These are phyloP conservation scores for Lactarius pseudohatsudake DNA, from an alignment of 768 basidiomycete species.

Conservation along the genomic window DNA sequence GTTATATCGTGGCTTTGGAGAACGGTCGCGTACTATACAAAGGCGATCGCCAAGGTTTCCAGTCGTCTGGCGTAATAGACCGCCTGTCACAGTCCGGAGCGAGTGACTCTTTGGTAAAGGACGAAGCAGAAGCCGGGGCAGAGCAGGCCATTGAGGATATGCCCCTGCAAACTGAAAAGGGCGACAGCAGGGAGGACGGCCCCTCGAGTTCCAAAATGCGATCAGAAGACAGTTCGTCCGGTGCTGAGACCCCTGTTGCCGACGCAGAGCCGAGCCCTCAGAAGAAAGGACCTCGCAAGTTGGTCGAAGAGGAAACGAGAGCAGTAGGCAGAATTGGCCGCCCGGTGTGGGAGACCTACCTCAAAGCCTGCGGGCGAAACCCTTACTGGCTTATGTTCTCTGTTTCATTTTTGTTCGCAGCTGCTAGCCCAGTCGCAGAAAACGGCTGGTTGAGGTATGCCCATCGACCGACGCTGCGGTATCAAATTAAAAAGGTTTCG, in stretches of 20 bases:
- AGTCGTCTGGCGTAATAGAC: constrained; percentile 61
- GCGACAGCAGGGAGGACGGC: constrained; percentile 39
- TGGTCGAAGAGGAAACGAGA: constrained; percentile 67
- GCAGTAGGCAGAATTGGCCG: constrained; percentile 48
- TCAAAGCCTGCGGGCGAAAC: constrained; percentile 41
- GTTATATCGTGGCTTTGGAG: constrained; percentile 80
- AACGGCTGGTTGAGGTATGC: constrained; percentile 45
- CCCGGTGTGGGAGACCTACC: constrained; percentile 48
- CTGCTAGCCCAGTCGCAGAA: constrained; percentile 45
- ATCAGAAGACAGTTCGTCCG: constrained; percentile 48
- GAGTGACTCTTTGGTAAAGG: constrained; percentile 34
- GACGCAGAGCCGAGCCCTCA: constrained; percentile 33
- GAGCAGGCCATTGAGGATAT: constrained; percentile 34
- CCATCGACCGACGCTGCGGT: constrained; percentile 13
- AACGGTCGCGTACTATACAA: constrained; percentile 77
- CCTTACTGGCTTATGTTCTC: constrained; percentile 43
- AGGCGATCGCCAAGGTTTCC: constrained; percentile 65
- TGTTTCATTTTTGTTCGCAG: constrained; percentile 38
- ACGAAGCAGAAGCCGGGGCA: constrained; percentile 41
- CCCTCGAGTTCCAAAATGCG: neutral
- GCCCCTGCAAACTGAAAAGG: constrained; percentile 6
- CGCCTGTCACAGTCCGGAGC: constrained; percentile 61
- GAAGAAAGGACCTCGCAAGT: constrained; percentile 70
- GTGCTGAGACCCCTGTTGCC: constrained; percentile 38
- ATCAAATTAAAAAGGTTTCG: neutral